A percentile compares a stretch with the other conserved stretches of the same genome.
phyloP scores from a whole-genome alignment of 495 filamentous ascomycete species.

The Xylaria scruposa region DNA sequence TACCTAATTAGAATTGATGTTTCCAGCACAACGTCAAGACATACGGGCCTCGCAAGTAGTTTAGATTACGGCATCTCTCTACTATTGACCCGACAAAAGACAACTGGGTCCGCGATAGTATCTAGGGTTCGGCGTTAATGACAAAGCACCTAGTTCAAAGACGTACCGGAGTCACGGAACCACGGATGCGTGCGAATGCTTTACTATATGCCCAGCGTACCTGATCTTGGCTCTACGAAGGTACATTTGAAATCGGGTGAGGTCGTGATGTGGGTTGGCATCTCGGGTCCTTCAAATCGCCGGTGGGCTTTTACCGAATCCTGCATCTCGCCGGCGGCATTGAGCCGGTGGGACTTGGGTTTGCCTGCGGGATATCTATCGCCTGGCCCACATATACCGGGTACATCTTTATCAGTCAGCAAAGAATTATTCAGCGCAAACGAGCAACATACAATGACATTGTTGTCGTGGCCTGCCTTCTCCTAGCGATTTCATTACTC shows the following conservation, averaged over 20 bases:
- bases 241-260: background rate
- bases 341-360: background rate
- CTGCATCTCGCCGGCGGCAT: background rate
- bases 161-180: background rate
- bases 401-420: background rate
- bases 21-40: background rate
- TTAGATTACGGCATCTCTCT: background rate
- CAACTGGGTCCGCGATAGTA: background rate
- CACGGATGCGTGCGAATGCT: background rate
- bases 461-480: background rate
- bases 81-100: background rate
- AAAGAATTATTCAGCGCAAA: background rate
- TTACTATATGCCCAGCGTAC: background rate
- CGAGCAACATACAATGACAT: background rate
- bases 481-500: background rate
- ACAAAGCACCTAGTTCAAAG: conserved; percentile 5
- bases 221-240: background rate
- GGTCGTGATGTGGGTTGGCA: background rate
- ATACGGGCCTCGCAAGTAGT: background rate
- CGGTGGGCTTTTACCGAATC: background rate
- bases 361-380: background rate
- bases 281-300: background rate
- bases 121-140: conserved; percentile 13
- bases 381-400: background rate
- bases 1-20: background rate